Evolutionary conservation across 176 grass and related monocot species (phyloP), one percentile per base, ranked within the genome.

Genomic region (Saccharum spontaneum): DNA sequence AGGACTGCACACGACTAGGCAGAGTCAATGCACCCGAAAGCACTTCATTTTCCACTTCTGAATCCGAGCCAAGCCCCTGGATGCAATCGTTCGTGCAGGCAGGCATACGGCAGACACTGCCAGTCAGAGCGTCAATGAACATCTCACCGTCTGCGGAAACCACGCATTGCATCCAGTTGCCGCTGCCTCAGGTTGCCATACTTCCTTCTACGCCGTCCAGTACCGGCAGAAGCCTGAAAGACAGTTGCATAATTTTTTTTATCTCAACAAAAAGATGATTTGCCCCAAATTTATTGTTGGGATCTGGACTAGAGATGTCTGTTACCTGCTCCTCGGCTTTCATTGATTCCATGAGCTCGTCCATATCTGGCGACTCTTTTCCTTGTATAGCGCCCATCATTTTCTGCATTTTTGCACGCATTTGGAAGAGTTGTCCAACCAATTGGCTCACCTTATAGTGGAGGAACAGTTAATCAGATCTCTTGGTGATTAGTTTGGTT

Each of bases 301-400:
- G 16, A 26, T 36, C 31, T 64, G 4, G 12, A 65, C n/a, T 31
- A 31, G 12, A 31, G 62, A 31, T 15, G 62, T 0, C 26, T 65
- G 15, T 71, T 67, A 98, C 96, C 96, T 98, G 91, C 48, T 90
- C 89, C 46, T 90, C 93, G 0, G 86, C 71, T 88, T 92, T 95
- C 8, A 98, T 83, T 22, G 96, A 98, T 22, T 94, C 93, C 86
- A 94, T 86, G 63, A 98, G 73, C 77, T 92, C 79, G 41, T 87
- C 88, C 62, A 98, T 90, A 46, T 92, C 88, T 2, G 93, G 87
- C 7, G 91, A 92, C 67, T 90, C 93, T 79, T 94, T 86, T 36
- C 93, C 96, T 95, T 98, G 85, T 86, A 98, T 98, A 50, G 81
- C 83, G 18, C 91, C 96, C 96, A 98, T 92, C 86, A 98, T 88